Conservation (phyloP, 129 eudicot species). For the Tanacetum coccineum region DNA sequence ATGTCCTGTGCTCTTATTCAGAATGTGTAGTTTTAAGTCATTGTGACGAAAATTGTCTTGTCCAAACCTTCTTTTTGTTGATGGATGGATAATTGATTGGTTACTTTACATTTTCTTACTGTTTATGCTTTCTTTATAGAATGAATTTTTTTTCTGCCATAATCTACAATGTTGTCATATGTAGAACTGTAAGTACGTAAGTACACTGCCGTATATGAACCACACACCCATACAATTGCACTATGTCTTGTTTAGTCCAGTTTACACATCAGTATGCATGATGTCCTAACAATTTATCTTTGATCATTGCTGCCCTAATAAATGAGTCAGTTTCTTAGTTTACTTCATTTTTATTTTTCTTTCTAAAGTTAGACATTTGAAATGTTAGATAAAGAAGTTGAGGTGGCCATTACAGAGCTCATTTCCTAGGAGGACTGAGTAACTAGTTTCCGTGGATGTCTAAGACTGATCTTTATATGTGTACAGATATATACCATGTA, state of each 20-base stretch:
- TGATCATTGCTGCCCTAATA: neutral
- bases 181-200: constrained; percentile 13
- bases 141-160: neutral
- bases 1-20: neutral
- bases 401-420: neutral
- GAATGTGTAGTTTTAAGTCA: neutral
- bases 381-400: constrained; percentile 2
- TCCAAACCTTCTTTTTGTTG: neutral
- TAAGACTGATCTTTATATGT: neutral
- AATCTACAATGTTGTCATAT: constrained; percentile 3
- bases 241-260: neutral
- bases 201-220: constrained; percentile 2
- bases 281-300: constrained; percentile 13
- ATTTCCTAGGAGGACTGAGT: neutral
- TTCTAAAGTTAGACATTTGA: constrained; percentile 1
- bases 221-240: neutral
- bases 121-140: constrained; percentile 10
- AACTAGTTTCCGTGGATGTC: neutral
- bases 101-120: constrained; percentile 9
- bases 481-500: neutral
- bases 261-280: constrained; percentile 3
- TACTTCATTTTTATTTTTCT: constrained; percentile 9
- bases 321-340: constrained; percentile 9
- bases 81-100: neutral
- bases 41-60: neutral